Conservation (phyloP, 495 filamentous ascomycete genomes). For the Hyaloscypha bicolor region DNA sequence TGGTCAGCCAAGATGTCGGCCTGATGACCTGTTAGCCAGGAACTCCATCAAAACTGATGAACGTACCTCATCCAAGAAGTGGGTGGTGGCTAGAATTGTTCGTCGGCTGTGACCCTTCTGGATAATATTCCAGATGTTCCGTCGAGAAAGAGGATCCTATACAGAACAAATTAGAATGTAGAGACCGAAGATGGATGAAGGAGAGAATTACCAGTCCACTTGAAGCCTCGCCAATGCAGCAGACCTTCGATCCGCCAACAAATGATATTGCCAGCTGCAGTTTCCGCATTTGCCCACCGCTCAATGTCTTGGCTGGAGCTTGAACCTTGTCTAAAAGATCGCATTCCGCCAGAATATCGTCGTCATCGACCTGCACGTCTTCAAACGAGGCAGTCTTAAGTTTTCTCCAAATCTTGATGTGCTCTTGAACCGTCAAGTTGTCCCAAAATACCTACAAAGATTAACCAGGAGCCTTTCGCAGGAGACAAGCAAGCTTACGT, state of each 20-base stretch:
- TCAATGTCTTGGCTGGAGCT: constrained; percentile 60
- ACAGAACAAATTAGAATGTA: neutral
- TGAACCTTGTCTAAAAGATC: constrained; percentile 56
- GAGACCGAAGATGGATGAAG: neutral
- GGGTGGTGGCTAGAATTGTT: constrained; percentile 42
- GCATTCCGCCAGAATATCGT: constrained; percentile 62
- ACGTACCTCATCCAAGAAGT: constrained; percentile 39
- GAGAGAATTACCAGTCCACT: constrained; percentile 23
- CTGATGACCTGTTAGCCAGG: constrained; percentile 7
- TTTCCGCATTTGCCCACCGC: constrained; percentile 76
- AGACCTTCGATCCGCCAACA: constrained; percentile 71
- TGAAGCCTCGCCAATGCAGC: constrained; percentile 69
- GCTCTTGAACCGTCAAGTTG: constrained; percentile 46
- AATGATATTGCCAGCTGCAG: constrained; percentile 70
- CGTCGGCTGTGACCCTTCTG: constrained; percentile 41
- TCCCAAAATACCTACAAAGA: constrained; percentile 57
- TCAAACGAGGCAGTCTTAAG: constrained; percentile 56
- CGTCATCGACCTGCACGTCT: constrained; percentile 59
- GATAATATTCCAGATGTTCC: constrained; percentile 55
- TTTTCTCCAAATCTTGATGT: constrained; percentile 64
- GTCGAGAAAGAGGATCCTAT: constrained; percentile 43
- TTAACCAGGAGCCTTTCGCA: constrained; percentile 47
- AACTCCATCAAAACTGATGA: neutral
- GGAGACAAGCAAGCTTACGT: constrained; percentile 36
- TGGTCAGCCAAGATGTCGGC: constrained; percentile 40